These are phyloP conservation scores for Psilocybe azurescens DNA, from an alignment of 768 basidiomycete genomes.

Conservation along the genomic window DNA sequence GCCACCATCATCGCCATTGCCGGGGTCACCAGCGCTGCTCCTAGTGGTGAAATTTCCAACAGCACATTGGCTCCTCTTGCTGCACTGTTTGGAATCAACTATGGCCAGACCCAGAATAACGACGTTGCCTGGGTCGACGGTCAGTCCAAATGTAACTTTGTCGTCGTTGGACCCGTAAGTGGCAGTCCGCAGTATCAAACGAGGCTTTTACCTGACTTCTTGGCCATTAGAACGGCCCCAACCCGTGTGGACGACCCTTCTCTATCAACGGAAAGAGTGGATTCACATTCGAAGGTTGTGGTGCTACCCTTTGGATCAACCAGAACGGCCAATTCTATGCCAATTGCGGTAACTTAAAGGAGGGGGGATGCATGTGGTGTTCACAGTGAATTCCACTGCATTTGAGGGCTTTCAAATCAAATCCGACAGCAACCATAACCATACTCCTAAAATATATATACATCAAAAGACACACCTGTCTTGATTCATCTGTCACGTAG, in stretches of 20 bases:
- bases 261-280: neutral
- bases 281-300: constrained; percentile 1
- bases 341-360: neutral
- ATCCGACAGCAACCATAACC: no score
- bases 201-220: neutral
- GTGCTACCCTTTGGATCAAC: neutral
- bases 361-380: neutral
- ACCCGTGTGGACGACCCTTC: neutral
- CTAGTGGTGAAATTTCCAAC: neutral
- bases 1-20: neutral
- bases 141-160: neutral
- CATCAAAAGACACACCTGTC: no score
- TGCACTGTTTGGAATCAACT: neutral
- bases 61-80: neutral
- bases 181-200: neutral
- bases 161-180: constrained; percentile 2
- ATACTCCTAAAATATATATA: no score
- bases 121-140: constrained; percentile 3
- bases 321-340: neutral
- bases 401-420: neutral
- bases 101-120: neutral
- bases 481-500: no score
- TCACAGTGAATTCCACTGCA: neutral
- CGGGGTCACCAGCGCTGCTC: neutral
- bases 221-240: neutral